Evolutionary conservation across 1,284 basidiomycete genomes (phyloP).

Genomic region (Rhodotorula sp.): DNA sequence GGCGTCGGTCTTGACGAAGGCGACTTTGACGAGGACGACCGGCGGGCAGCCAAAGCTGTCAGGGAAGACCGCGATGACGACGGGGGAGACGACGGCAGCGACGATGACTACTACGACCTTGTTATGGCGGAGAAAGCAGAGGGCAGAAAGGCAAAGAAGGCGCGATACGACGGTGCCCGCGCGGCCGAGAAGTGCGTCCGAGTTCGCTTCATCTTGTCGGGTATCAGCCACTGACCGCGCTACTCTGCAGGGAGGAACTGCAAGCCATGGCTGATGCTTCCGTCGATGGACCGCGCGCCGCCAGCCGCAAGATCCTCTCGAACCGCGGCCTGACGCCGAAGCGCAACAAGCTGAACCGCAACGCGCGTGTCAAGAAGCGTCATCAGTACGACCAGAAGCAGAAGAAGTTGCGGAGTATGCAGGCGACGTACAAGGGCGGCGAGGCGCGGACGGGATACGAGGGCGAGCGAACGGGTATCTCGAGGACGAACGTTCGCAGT

Average conservation of each 20-base stretch:
- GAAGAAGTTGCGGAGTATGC: slow-evolving; percentile 81
- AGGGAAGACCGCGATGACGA: slow-evolving; percentile 47
- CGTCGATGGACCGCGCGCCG: slow-evolving; percentile 68
- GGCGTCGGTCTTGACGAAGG: slow-evolving; percentile 50
- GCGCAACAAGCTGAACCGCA: slow-evolving; percentile 78
- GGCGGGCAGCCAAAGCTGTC: slow-evolving; percentile 53
- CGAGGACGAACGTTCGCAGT: slow-evolving; percentile 68
- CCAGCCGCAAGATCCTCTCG: slow-evolving; percentile 83
- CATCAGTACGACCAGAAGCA: slow-evolving; percentile 88
- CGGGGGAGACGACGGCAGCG: slow-evolving; percentile 49
- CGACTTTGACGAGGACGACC: slow-evolving; percentile 54
- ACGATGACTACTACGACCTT: slow-evolving; percentile 80
- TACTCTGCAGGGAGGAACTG: slow-evolving; percentile 18
- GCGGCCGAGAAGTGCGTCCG: slow-evolving; percentile 62
- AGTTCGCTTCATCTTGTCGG: background rate
- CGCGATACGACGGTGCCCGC: slow-evolving; percentile 67
- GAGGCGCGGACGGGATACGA: slow-evolving; percentile 47
- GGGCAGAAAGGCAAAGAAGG: slow-evolving; percentile 73
- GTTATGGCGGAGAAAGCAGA: slow-evolving; percentile 70
- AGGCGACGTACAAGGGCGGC: slow-evolving; percentile 78
- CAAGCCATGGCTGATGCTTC: slow-evolving; percentile 14
- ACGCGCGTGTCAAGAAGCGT: slow-evolving; percentile 93
- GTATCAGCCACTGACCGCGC: background rate
- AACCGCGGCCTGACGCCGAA: slow-evolving; percentile 88
- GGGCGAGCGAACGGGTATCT: slow-evolving; percentile 70